Percentiles rank a stretch among this genome's conserved stretches.
Evolutionary conservation across 208 protist species (phyloP).

Genomic region (Trypanosoma boissoni): DNA sequence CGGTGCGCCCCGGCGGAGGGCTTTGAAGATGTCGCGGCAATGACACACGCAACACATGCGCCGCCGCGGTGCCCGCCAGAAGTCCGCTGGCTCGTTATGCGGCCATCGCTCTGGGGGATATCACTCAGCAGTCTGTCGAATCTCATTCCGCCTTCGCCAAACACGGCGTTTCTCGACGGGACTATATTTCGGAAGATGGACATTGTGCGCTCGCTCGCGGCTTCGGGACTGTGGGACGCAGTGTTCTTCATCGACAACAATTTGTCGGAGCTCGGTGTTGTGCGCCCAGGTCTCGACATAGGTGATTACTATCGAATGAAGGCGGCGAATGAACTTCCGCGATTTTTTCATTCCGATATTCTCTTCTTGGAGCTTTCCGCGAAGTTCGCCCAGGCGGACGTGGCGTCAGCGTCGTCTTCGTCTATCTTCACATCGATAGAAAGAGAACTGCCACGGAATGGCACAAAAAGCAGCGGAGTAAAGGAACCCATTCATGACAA

Average conservation of each 20-base stretch:
- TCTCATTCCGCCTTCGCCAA: conserved; percentile 49
- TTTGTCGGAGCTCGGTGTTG: conserved; percentile 70
- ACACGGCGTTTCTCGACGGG: conserved; percentile 76
- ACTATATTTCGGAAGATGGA: conserved; percentile 79
- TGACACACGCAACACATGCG: conserved; percentile 24
- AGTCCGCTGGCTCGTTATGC: conserved; percentile 72
- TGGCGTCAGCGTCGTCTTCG: no score
- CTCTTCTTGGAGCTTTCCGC: conserved; percentile 51
- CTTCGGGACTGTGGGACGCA: conserved; percentile 66
- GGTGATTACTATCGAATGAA: conserved; percentile 48
- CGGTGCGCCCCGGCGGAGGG: conserved; percentile 34
- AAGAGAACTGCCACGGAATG: no score
- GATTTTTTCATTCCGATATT: conserved; percentile 68
- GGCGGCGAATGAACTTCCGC: conserved; percentile 27
- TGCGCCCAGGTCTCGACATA: conserved; percentile 59
- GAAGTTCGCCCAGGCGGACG: no score
- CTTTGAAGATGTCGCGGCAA: conserved; percentile 28
- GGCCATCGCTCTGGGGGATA: conserved; percentile 73
- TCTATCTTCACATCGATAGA: no score
- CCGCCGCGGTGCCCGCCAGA: conserved; percentile 27
- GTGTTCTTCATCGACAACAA: conserved; percentile 90
- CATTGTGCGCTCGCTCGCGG: conserved; percentile 78
- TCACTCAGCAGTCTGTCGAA: conserved; percentile 63
- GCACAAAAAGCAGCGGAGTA: no score
- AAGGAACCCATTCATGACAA: no score